These are phyloP conservation scores for Tolypocladium tundrense DNA, from an alignment of 2,329 filamentous ascomycete genomes.

Conservation along the genomic window DNA sequence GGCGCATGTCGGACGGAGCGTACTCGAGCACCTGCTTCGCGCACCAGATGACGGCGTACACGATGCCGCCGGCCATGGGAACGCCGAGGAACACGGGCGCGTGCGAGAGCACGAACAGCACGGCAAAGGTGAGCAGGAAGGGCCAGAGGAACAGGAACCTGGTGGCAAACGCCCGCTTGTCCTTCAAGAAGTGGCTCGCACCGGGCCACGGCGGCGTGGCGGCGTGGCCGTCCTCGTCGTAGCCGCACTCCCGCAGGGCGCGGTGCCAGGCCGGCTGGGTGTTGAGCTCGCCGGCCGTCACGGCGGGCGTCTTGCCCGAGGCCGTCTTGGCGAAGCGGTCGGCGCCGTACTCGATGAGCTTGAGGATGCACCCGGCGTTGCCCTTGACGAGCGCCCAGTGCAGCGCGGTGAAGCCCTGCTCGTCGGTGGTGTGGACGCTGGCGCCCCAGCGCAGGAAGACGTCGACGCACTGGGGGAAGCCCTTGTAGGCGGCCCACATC, in stretches of 20 bases:
- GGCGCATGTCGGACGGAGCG: slow-evolving; percentile 79
- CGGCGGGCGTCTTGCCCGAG: slow-evolving; percentile 80
- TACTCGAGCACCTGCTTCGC: slow-evolving; percentile 70
- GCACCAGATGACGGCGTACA: slow-evolving; percentile 64
- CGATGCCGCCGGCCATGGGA: slow-evolving; percentile 56
- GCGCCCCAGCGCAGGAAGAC: slow-evolving; percentile 91
- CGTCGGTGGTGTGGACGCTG: slow-evolving; percentile 80
- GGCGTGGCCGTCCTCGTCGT: slow-evolving; percentile 65
- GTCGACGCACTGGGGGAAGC: slow-evolving; percentile 85
- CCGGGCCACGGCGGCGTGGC: slow-evolving; percentile 61
- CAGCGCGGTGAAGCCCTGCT: slow-evolving; percentile 86
- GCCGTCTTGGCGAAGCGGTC: slow-evolving; percentile 85
- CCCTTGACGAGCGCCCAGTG: slow-evolving; percentile 97
- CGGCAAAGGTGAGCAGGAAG: slow-evolving; percentile 62
- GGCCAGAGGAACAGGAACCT: slow-evolving; percentile 89
- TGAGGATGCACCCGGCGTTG: slow-evolving; percentile 78
- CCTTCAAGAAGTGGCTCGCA: slow-evolving; percentile 63
- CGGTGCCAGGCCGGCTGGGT: slow-evolving; percentile 72
- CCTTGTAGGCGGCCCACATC: slow-evolving; percentile 99
- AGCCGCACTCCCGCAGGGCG: slow-evolving; percentile 75
- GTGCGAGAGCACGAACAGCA: slow-evolving; percentile 61
- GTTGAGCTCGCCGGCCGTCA: slow-evolving; percentile 84
- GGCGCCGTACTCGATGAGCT: slow-evolving; percentile 88
- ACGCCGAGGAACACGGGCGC: slow-evolving; percentile 66
- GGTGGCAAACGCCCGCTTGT: slow-evolving; percentile 66